Percentiles rank a stretch among this genome's conserved stretches.
phyloP scores from a whole-genome alignment of 1,284 basidiomycete species.

The Ganoderma meredithae region DNA sequence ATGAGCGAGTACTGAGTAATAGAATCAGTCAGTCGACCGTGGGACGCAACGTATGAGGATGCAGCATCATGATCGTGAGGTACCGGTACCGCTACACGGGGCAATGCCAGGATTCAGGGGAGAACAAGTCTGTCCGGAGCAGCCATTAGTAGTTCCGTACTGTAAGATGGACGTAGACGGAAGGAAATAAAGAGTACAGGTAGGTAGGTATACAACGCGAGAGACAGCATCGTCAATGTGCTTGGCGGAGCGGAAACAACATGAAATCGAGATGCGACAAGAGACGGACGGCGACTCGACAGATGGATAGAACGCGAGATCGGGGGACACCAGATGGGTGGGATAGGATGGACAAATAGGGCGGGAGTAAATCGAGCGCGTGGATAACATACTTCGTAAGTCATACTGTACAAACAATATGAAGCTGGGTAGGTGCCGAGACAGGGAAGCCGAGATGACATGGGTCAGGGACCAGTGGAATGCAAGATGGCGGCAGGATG shows the following conservation, averaged over 20 bases:
- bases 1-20: not conserved
- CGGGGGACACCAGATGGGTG: not conserved
- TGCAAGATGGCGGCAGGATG: not conserved
- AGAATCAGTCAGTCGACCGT: constrained; percentile 1
- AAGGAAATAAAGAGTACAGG: constrained; percentile 8
- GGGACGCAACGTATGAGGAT: not conserved
- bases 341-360: constrained; percentile 7
- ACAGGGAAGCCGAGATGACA: not conserved
- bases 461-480: not conserved
- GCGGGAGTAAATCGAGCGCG: not conserved
- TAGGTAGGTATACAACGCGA: constrained; percentile 14
- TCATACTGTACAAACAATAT: constrained; percentile 14
- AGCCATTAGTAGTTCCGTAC: constrained; percentile 6
- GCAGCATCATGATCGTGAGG: constrained; percentile 5
- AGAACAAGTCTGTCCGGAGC: not conserved
- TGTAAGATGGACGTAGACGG: not conserved
- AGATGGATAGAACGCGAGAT: not conserved
- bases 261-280: constrained; percentile 2
- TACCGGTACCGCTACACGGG: constrained; percentile 10
- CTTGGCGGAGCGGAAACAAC: not conserved
- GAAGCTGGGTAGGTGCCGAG: not conserved
- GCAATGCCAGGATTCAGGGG: not conserved
- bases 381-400: constrained; percentile 10
- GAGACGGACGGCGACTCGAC: not conserved
- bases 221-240: constrained; percentile 16